Percentiles rank a stretch among this genome's conserved stretches.
Conservation (phyloP, 2,329 filamentous ascomycete species). For the Tolypocladium cylindrosporum region DNA sequence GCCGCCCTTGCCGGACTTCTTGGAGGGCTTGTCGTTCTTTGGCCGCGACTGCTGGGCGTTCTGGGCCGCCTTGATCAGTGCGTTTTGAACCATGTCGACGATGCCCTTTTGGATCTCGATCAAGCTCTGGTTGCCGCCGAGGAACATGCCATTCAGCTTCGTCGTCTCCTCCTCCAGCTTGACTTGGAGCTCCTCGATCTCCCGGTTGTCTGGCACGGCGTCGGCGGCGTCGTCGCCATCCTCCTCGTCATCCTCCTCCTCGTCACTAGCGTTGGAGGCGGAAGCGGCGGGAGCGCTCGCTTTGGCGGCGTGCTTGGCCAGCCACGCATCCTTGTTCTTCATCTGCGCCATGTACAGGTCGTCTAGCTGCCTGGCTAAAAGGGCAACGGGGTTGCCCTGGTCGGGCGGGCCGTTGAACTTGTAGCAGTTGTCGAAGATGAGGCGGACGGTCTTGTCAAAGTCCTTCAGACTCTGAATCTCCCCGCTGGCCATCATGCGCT, state of each 20-base stretch:
- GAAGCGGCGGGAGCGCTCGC: constrained; percentile 41
- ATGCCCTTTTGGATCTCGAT: constrained; percentile 51
- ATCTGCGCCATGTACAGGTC: constrained; percentile 67
- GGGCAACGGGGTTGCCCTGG: constrained; percentile 59
- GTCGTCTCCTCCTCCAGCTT: constrained; percentile 46
- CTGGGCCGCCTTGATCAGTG: constrained; percentile 63
- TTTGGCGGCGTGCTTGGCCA: constrained; percentile 63
- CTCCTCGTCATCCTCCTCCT: constrained; percentile 60
- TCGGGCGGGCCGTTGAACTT: constrained; percentile 63
- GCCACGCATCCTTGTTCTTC: constrained; percentile 70
- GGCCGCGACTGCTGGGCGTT: constrained; percentile 42
- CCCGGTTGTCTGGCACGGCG: constrained; percentile 28
- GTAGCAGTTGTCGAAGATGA: constrained; percentile 84
- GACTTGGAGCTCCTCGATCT: constrained; percentile 40
- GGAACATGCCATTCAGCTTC: constrained; percentile 44
- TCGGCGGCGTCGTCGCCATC: constrained; percentile 32
- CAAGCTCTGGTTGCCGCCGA: constrained; percentile 41
- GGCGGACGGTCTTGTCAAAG: constrained; percentile 71
- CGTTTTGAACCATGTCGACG: constrained; percentile 55
- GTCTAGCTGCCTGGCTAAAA: constrained; percentile 63
- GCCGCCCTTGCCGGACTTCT: constrained; percentile 44
- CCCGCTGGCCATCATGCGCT: constrained; percentile 63
- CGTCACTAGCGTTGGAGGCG: constrained; percentile 58
- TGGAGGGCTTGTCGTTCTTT: constrained; percentile 48
- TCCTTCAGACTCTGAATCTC: constrained; percentile 77